A percentile compares a stretch with the other conserved stretches of the same genome.
Evolutionary conservation across 345 rosid species (phyloP).

Genomic region (Mangifera indica): DNA sequence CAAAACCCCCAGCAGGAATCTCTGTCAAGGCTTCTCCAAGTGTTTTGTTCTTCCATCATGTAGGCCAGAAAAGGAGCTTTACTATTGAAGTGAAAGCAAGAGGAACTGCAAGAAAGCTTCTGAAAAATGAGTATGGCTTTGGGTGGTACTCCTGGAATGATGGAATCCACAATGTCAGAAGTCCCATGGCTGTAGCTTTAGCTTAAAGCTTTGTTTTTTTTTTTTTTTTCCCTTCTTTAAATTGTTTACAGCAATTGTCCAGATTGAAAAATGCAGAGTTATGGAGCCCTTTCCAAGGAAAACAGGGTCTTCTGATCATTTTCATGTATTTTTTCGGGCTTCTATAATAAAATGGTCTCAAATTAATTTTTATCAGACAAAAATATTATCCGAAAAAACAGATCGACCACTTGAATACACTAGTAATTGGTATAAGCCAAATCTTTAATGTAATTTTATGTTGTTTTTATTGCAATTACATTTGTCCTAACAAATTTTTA

Average conservation of each 20-base stretch:
- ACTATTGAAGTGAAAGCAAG: slow-evolving; percentile 33
- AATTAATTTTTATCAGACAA: too few species aligned
- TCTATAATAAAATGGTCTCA: too few species aligned
- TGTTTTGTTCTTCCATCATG: slow-evolving; percentile 38
- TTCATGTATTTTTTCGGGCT: too few species aligned
- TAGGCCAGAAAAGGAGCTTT: slow-evolving; percentile 59
- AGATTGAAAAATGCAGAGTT: neutral
- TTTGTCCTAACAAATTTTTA: too few species aligned
- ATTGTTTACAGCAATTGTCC: neutral
- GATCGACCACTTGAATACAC: too few species aligned
- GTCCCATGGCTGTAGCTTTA: slow-evolving; percentile 63
- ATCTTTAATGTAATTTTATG: too few species aligned
- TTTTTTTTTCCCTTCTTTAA: neutral
- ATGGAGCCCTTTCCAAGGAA: too few species aligned
- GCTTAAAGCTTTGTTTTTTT: slow-evolving; percentile 22
- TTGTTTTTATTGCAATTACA: too few species aligned
- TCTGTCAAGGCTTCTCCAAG: slow-evolving; percentile 47
- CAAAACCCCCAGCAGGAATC: slow-evolving; percentile 49
- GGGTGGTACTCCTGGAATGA: slow-evolving; percentile 81
- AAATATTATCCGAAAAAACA: too few species aligned
- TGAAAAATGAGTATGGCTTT: slow-evolving; percentile 47
- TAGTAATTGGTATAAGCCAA: neutral
- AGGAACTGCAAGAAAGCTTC: slow-evolving; percentile 1
- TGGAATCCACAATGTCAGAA: slow-evolving; percentile 51
- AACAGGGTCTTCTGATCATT: too few species aligned